Evolutionary conservation across 345 rosid species (phyloP), one percentile per base, ranked within the genome.

Genomic region (Populus simonii): DNA sequence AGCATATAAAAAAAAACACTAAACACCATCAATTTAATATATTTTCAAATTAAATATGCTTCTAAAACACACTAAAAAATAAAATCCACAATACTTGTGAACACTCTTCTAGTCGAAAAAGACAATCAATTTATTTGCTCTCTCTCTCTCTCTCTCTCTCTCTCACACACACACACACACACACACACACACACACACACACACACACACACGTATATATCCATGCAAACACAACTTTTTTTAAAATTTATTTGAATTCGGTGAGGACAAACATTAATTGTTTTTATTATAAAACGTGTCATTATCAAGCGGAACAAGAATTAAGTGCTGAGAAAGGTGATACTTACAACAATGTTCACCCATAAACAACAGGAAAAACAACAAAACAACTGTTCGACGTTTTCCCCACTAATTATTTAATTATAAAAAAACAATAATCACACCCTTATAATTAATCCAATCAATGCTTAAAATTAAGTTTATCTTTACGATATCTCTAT

Each of bases 261-360:
- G 65, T 11, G 38, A 71, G 74, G 80, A 80, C 82, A 80, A 80
- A 75, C 0, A 49, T 71, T 29, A 66, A 63, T 76, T 74, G 83
- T 74, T 76, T 73, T 72, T 71, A 70, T 81, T 6, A 65, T 76
- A 80, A 76, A 80, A 41, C 73, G 77, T 53, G 76, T 83, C 83
- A 1, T 78, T 79, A 75, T 33, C 80, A 69, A 25, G 55, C 65
- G 29, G 65, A 77, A 43, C 43, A 36, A 68, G 69, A 77, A 33
- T 25, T 18, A 70, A 80, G 74, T 63, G 79, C 81, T 12, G 77
- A 83, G 74, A 77, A 51, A 38, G 13, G 36, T 59, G 59, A 70
- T 29, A 59, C 74, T 70, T 31, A 2, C 69, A 77, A 59, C 74
- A 59, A 49, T 73, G 59, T 20, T 13, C 75, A 38, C 74, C 72